Evolutionary conservation across 345 rosid species (phyloP), one percentile per base, ranked within the genome.

Genomic region (Zanthoxylum bungeanum): DNA sequence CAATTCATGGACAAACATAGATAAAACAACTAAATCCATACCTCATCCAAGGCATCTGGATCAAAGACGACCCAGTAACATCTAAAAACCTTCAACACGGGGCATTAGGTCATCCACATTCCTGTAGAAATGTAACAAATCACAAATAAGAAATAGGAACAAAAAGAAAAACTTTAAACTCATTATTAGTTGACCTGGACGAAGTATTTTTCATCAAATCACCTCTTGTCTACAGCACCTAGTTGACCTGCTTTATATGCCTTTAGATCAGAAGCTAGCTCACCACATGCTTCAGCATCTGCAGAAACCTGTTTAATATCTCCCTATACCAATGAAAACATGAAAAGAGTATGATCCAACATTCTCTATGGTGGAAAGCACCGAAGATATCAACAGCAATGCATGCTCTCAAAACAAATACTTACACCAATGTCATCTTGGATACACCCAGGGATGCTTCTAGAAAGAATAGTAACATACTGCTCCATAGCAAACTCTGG

Each of bases 401-500:
- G 34, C 9, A 4, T 36, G 52, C 34, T 27, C 49, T 21, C 42
- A 10, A 37, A 73, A 25, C 12, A 42, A 52, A 19, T 27, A 39
- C 81, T 77, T 71, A 79, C 89, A 37, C 7, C n/a, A 28, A 12
- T 22, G 69, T 59, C 62, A 61, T 67, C 71, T 69, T 64, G 73
- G 61, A 51, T 71, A 77, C 76, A 75, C 37, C 34, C 78, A 53
- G 86, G 85, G 60, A 78, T 51, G 69, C 51, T 82, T 44, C 51
- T 63, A 5, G 86, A 80, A 24, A 87, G 76, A 74, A 82, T 69
- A 40, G 50, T 52, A 30, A 84, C 74, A 63, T 87, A 87, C 65
- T 70, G 78, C 77, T 84, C 82, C 91, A 87, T 87, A 30, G 91
- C 88, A 12, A 36, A 76, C 60, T 87, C 87, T 11, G 75, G 85